phyloP scores from a whole-genome alignment of 495 filamentous ascomycete genomes.

The Penicillium malachiteum region DNA sequence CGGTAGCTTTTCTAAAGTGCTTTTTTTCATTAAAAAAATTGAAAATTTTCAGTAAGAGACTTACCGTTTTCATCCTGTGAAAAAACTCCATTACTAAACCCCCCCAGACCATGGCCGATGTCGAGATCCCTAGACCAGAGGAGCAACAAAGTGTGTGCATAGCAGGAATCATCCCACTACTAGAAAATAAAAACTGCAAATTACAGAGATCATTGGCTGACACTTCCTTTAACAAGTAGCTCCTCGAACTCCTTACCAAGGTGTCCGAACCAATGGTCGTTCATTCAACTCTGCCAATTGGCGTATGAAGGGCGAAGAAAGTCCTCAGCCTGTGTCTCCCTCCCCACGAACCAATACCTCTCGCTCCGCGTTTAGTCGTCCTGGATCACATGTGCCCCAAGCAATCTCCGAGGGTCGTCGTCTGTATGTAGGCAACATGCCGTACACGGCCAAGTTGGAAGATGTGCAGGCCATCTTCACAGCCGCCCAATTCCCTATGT shows the following conservation, averaged over 20 bases:
- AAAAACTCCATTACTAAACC: background rate
- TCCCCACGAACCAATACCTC: slow-evolving; percentile 38
- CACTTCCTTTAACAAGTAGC: slow-evolving; percentile 26
- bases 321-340: slow-evolving; percentile 29
- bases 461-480: slow-evolving; percentile 60
- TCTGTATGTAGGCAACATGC: slow-evolving; percentile 68
- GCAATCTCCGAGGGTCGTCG: slow-evolving; percentile 44
- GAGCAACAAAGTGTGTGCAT: slow-evolving; percentile 35
- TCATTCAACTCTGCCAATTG: slow-evolving; percentile 50
- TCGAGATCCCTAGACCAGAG: slow-evolving; percentile 31
- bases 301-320: slow-evolving; percentile 42
- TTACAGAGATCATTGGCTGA: background rate
- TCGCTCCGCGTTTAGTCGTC: slow-evolving; percentile 36
- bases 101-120: slow-evolving; percentile 31
- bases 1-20: background rate
- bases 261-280: slow-evolving; percentile 43
- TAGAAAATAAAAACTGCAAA: too few species aligned
- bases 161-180: slow-evolving; percentile 1
- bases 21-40: background rate
- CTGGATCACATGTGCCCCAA: slow-evolving; percentile 37
- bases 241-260: slow-evolving; percentile 37
- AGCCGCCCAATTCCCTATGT: slow-evolving; percentile 46
- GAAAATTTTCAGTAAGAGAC: background rate
- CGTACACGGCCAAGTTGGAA: slow-evolving; percentile 59
- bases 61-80: background rate